phyloP scores from a whole-genome alignment of 441 rosid species.

The Raphanus hybrid region DNA sequence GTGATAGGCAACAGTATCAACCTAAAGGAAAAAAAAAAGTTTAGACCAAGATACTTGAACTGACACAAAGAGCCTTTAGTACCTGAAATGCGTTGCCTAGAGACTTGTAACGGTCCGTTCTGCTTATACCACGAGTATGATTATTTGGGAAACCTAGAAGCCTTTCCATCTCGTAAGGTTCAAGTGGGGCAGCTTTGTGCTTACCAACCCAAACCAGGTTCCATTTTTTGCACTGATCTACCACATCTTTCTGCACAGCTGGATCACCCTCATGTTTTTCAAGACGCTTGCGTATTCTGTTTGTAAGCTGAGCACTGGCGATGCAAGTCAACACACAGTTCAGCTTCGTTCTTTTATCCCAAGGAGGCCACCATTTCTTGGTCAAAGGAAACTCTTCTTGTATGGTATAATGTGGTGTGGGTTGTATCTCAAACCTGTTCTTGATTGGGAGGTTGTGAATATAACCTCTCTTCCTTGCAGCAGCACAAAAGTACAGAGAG shows the following conservation, averaged over 20 bases:
- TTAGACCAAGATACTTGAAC: not conserved
- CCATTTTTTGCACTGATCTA: slow-evolving; percentile 68
- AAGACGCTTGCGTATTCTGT: slow-evolving; percentile 61
- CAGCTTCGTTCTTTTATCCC: slow-evolving; percentile 73
- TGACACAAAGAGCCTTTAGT: not conserved
- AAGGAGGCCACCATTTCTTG: slow-evolving; percentile 79
- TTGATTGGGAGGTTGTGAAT: slow-evolving; percentile 78
- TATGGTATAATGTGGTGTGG: slow-evolving; percentile 59
- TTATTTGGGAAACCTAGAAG: slow-evolving; percentile 83
- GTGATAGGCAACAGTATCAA: slow-evolving; percentile 90
- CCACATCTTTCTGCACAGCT: slow-evolving; percentile 51
- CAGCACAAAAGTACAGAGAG: slow-evolving; percentile 70
- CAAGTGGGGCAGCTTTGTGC: slow-evolving; percentile 81
- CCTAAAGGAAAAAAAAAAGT: slow-evolving; percentile 38
- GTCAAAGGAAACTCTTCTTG: slow-evolving; percentile 70
- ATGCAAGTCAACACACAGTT: slow-evolving; percentile 43
- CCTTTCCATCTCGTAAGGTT: slow-evolving; percentile 79
- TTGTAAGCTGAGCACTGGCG: slow-evolving; percentile 1
- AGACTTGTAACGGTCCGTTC: slow-evolving; percentile 71
- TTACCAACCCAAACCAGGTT: slow-evolving; percentile 91
- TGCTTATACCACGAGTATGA: slow-evolving; percentile 77
- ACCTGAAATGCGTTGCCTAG: slow-evolving; percentile 94
- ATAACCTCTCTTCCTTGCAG: slow-evolving; percentile 85
- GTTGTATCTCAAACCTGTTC: slow-evolving; percentile 61
- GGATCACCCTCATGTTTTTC: slow-evolving; percentile 57